Evolutionary conservation across 2,329 filamentous ascomycete genomes (phyloP), one percentile per base, ranked within the genome.

Genomic region (Akanthomyces lecanii): DNA sequence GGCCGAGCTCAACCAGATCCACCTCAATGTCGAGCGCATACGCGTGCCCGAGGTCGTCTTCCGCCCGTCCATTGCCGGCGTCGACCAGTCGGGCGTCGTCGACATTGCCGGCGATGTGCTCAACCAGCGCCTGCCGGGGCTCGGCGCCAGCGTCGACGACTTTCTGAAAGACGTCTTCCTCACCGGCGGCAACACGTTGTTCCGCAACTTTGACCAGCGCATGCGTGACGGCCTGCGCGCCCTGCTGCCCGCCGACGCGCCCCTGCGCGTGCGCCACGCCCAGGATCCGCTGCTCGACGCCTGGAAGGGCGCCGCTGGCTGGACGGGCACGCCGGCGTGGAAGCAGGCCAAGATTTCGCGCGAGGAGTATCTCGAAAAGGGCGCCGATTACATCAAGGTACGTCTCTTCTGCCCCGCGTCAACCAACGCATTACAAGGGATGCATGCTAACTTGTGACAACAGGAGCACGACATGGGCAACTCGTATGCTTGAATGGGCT

Each of bases 11-110:
- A 88, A 92, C 74, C 94, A 98, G 76, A 80, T 99, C 58, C 95
- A 99, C 75, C 86, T 99, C 66, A 99, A 99, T 74, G 92, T 99
- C 61, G 93, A 98, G 80, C 89, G 94, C 62, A 96, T 98, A 75
- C 89, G 93, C 57, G 92, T 96, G 2, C 93, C 93, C 3, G 94
- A 98, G 77, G 89, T 97, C 10, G 84, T 97, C 21, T 97, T 97
- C 79, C 91, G 96, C 72, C 94, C 93, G 0, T 88, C 89, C 18
- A 96, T 98, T 71, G 93, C 93, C 0, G 93, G 93, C 7, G 79
- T 97, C 53, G 93, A 98, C 74, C 95, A 99, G 77, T 92, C 94
- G 1, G 95, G 95, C 33, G 85, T 99, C 57, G 84, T 97, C 21
- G 95, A 99, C 75, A 96, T 98, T 63, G 90, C 91, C 0, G 89